phyloP scores from a whole-genome alignment of 2,329 filamentous ascomycete species.

The Aspergillus amoenus region DNA sequence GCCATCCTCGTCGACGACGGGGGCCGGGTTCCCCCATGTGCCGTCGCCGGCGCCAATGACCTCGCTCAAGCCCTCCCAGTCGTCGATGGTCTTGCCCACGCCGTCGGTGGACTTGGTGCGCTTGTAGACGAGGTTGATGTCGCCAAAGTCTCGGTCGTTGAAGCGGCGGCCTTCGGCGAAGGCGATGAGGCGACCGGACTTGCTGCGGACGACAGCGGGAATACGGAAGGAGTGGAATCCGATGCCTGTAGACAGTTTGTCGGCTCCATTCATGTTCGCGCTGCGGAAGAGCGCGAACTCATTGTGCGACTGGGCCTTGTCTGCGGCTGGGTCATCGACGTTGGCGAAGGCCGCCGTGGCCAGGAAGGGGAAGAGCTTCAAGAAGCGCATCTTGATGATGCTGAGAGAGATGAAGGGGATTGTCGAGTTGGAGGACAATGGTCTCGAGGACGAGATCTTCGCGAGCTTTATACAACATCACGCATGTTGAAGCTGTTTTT shows the following conservation, averaged over 20 bases:
- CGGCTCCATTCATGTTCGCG: constrained; percentile 26
- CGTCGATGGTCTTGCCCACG: constrained; percentile 18
- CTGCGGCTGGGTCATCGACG: not conserved
- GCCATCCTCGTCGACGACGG: constrained; percentile 27
- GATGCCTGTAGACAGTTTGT: constrained; percentile 25
- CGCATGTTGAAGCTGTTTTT: not conserved
- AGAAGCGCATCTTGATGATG: not conserved
- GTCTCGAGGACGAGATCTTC: not conserved
- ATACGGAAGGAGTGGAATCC: constrained; percentile 31
- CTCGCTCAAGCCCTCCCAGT: constrained; percentile 28
- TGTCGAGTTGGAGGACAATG: not conserved
- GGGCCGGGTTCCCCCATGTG: constrained; percentile 32
- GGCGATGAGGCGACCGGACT: constrained; percentile 26
- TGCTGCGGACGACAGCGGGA: constrained; percentile 24
- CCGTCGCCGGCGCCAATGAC: constrained; percentile 23
- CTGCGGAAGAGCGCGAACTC: constrained; percentile 27
- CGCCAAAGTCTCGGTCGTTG: constrained; percentile 27
- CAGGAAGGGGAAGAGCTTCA: not conserved
- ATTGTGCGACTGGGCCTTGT: constrained; percentile 13
- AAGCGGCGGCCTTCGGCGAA: constrained; percentile 29
- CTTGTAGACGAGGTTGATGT: constrained; percentile 33
- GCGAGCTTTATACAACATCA: not conserved
- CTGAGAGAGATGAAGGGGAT: not conserved
- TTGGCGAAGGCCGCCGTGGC: not conserved
- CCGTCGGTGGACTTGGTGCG: constrained; percentile 24